phyloP scores from a whole-genome alignment of 1,284 basidiomycete genomes.

The Ceratobasidium sp. region DNA sequence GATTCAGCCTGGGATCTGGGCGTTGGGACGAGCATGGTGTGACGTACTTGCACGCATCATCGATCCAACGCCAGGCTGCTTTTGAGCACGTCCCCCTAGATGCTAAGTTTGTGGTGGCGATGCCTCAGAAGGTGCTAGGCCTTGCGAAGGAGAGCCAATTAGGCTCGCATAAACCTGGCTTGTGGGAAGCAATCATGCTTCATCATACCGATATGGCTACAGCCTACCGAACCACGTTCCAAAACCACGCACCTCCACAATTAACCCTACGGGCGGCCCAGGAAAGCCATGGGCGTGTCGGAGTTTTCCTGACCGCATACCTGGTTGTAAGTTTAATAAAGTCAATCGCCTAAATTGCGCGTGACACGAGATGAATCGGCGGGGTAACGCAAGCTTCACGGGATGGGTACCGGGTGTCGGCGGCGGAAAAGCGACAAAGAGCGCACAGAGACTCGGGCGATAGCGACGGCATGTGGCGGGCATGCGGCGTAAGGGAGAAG shows the following conservation, averaged over 20 bases:
- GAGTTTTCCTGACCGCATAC: constrained; percentile 33
- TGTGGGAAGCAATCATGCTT: constrained; percentile 34
- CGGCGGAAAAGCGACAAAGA: constrained; percentile 34
- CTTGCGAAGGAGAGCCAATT: constrained; percentile 37
- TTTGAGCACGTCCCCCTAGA: background rate
- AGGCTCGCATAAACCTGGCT: constrained; percentile 30
- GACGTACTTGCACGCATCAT: constrained; percentile 18
- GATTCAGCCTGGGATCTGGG: constrained; percentile 18
- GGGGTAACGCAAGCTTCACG: constrained; percentile 28
- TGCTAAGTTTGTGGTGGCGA: constrained; percentile 39
- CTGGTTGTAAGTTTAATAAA: constrained; percentile 36
- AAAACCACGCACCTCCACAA: constrained; percentile 40
- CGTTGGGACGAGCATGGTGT: constrained; percentile 9
- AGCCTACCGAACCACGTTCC: constrained; percentile 36
- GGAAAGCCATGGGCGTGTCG: constrained; percentile 25
- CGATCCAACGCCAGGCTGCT: background rate
- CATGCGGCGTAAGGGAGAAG: constrained; percentile 40
- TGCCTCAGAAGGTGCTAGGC: constrained; percentile 25
- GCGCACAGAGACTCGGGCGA: constrained; percentile 7
- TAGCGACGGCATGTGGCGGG: constrained; percentile 25
- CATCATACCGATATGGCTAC: constrained; percentile 41
- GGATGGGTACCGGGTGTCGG: constrained; percentile 9
- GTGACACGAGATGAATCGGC: constrained; percentile 39
- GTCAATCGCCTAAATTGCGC: constrained; percentile 31
- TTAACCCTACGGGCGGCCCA: constrained; percentile 39